Evolutionary conservation across 1,284 basidiomycete species (phyloP), one percentile per base, ranked within the genome.

Genomic region (Rhodotorula sp.): DNA sequence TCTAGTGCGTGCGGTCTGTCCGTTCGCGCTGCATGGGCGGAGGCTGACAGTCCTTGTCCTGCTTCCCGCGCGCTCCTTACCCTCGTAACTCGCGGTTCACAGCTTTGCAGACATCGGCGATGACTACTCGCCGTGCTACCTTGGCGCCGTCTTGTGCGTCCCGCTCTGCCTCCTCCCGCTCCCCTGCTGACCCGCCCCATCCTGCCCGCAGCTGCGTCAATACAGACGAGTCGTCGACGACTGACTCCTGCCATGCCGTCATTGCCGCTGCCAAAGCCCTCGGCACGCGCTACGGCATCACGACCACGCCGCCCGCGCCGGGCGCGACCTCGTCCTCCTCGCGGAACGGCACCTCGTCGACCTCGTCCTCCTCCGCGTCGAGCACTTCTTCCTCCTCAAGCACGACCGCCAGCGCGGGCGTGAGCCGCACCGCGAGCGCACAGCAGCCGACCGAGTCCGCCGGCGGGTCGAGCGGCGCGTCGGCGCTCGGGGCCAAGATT

Each of bases 61-160:
- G 15, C 44, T 13, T 21, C 21, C 44, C 44, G n/a, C n/a, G n/a
- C n/a, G n/a, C n/a, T n/a, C n/a, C n/a, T n/a, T n/a, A n/a, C n/a
- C n/a, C n/a, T n/a, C n/a, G n/a, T n/a, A 17, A 44, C 39, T 15
- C 39, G 39, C 39, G 39, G 15, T 39, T 7, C 44, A 51, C 64
- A 69, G 61, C 70, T 72, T 72, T 59, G 67, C 64, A 55, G 73
- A 75, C 51, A 67, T 64, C 19, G 67, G 64, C 3, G 54, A 55
- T 17, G 56, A 66, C 39, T 46, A 51, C 22, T 29, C 55, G 21
- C 61, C 71, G 1, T 75, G 73, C 57, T 71, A 72, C 56, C 67
- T 59, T 22, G 73, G 73, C 10, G 73, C 70, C 37, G 67, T 72
- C 60, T 72, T 74, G 64, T 74, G 25, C n/a, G 65, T 56, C 37